phyloP scores from a whole-genome alignment of 106 monocot genomes.

The Dioscorea alata region DNA sequence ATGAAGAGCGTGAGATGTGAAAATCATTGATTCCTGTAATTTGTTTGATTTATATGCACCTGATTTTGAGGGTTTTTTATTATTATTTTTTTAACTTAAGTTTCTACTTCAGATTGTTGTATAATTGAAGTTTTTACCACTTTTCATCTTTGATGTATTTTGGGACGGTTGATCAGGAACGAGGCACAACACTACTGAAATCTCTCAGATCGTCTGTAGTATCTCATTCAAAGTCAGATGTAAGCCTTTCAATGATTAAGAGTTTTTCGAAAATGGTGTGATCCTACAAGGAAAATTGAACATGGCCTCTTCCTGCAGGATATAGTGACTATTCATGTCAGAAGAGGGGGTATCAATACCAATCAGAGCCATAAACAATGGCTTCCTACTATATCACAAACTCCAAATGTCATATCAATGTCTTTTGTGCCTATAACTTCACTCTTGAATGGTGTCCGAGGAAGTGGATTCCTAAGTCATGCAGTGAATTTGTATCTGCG shows the following conservation, averaged over 20 bases:
- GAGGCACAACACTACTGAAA: conserved; percentile 15
- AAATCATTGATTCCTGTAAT: too few relatives aligned
- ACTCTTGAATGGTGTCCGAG: conserved; percentile 53
- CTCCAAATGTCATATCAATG: conserved; percentile 66
- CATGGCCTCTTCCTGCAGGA: conserved; percentile 25
- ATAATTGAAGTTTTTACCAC: background rate
- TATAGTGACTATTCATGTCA: conserved; percentile 41
- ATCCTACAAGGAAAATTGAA: background rate
- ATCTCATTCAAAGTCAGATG: conserved; percentile 48
- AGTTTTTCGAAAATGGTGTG: background rate
- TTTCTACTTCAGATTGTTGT: background rate
- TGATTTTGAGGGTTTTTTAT: background rate
- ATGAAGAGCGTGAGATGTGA: too few relatives aligned
- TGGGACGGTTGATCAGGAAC: conserved; percentile 5
- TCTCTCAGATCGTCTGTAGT: conserved; percentile 33
- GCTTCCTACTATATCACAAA: conserved; percentile 52
- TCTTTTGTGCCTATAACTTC: conserved; percentile 70
- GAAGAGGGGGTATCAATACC: conserved; percentile 54
- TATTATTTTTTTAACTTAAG: background rate
- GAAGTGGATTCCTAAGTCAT: conserved; percentile 71
- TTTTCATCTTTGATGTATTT: too few relatives aligned
- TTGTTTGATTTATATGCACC: background rate
- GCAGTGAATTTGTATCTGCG: conserved; percentile 86
- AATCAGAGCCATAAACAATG: conserved; percentile 58
- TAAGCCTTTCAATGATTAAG: conserved; percentile 14